Evolutionary conservation across 192 early-diverging fungal species (phyloP), one percentile per base, ranked within the genome.

Genomic region (Backusella luteola): DNA sequence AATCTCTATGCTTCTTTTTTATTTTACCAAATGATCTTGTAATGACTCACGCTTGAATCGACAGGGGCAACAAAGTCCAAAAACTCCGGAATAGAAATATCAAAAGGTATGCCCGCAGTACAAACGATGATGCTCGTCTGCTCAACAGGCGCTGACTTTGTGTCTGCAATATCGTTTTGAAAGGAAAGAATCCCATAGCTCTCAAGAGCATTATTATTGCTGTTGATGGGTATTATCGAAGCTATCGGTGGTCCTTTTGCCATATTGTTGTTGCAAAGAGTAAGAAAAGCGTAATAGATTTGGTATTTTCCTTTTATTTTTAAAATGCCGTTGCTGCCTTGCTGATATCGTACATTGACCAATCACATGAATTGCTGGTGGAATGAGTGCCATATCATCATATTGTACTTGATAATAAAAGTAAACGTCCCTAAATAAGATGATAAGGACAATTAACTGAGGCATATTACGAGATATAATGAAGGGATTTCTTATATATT

Each of bases 41-140:
- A 87, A 66, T 98, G 94, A 19, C 89, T 86, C 6, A 98, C 93
- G 52, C 83, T 81, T 19, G 88, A 76, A 12, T 83, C 83, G 34
- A 91, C 88, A 21, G 93, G 85, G 1, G 92, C 94, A 9, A 96
- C 87, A 83, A 97, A 96, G 5, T 90, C 87, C 23, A 99, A 80
- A 84, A 99, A 95, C 80, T 98, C 98, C 2, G 93, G 90, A 12
- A 96, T 89, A 23, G 94, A 92, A 87, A 96, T 92, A 83, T 94
- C 96, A 0, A 89, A 86, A 0, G 98, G 98, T 4, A 98, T 94
- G 29, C 92, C 94, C 6, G 97, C 83, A 2, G 97, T 88, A 63
- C 90, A 91, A 4, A 98, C 80, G 14, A 89, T 80, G 12, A 59
- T 81, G 14, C 56, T 63, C 0, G 56, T 63, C 26, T 63, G 56